phyloP scores from a whole-genome alignment of 2,329 filamentous ascomycete genomes.

The Pseudophaeomoniella oleicola region DNA sequence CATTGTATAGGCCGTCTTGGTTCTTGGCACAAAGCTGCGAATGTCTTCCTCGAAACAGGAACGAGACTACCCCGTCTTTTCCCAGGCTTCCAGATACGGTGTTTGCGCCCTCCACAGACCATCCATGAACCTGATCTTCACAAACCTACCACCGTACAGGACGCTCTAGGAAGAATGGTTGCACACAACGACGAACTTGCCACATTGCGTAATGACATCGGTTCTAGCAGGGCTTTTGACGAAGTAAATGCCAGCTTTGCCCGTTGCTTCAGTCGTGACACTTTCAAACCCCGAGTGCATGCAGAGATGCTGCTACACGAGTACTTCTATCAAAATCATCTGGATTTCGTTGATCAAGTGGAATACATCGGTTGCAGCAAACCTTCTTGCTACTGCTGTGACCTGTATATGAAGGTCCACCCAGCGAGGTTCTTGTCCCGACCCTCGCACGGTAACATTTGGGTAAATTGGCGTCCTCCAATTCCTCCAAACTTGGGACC shows the following conservation, averaged over 20 bases:
- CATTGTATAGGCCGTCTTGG: slow-evolving; percentile 33
- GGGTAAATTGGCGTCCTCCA: slow-evolving; percentile 16
- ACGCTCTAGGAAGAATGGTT: slow-evolving; percentile 15
- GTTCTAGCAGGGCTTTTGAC: too few species aligned
- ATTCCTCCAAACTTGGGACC: slow-evolving; percentile 6
- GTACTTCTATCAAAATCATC: slow-evolving; percentile 21
- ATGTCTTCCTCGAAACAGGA: slow-evolving; percentile 22
- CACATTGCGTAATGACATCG: too few species aligned
- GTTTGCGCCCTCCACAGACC: slow-evolving; percentile 6
- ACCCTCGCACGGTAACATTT: slow-evolving; percentile 15
- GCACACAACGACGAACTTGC: slow-evolving; percentile 13
- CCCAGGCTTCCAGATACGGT: slow-evolving; percentile 13
- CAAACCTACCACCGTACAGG: slow-evolving; percentile 10
- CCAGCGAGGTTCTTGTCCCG: slow-evolving; percentile 14
- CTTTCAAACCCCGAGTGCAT: slow-evolving; percentile 21
- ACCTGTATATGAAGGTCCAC: slow-evolving; percentile 16
- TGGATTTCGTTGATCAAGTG: slow-evolving; percentile 24
- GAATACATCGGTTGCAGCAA: slow-evolving; percentile 38
- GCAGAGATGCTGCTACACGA: slow-evolving; percentile 35
- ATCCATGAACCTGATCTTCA: slow-evolving; percentile 7
- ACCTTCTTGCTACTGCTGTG: slow-evolving; percentile 35
- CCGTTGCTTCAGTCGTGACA: too few species aligned
- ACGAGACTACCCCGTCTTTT: slow-evolving; percentile 18
- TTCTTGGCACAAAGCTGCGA: slow-evolving; percentile 25
- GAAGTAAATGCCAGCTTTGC: too few species aligned